Evolutionary conservation across 805 yeast species (phyloP), one percentile per base, ranked within the genome.

Genomic region (Myxozyma geophila): DNA sequence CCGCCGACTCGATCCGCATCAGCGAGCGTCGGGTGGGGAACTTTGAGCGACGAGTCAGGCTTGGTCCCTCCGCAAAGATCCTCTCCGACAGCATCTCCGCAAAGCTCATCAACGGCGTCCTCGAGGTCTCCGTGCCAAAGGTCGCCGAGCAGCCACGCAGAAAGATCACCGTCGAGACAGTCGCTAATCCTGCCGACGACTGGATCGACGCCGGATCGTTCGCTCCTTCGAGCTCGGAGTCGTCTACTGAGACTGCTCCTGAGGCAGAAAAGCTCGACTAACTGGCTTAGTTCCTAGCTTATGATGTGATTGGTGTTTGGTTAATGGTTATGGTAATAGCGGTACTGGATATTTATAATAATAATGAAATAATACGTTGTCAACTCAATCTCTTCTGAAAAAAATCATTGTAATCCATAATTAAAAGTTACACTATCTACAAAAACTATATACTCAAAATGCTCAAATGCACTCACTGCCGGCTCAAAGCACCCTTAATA

Each of bases 81-180:
- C 83, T 80, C 63, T 80, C 78, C 28, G 80, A 79, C 7, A 75
- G 77, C 50, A 78, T 83, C 68, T 75, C 74, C 67, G 85, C 85
- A 21, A 77, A 73, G 58, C 79, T 80, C 61, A 74, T 76, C 23
- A 74, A 80, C 62, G 85, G 86, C 61, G 77, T 83, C 44, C 73
- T 82, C 64, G 73, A 76, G 43, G 72, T 83, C 62, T 71, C 67
- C 6, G 74, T 81, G 49, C 84, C 84, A 67, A 82, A 81, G 63
- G 58, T 41, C 15, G 54, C 56, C 41, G 60, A 48, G 46, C 58
- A 37, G 46, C 56, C 67, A 7, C 49, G 59, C 43, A 47, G 66
- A 19, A 64, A 55, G 58, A 61, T 66, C 43, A 19, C 57, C 13
- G 54, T 66, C 46, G 68, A 65, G 60, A 64, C 69, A 1, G 67